Evolutionary conservation across 139 green algal genomes (phyloP), one percentile per base, ranked within the genome.

Genomic region (Gonium pectorale): DNA sequence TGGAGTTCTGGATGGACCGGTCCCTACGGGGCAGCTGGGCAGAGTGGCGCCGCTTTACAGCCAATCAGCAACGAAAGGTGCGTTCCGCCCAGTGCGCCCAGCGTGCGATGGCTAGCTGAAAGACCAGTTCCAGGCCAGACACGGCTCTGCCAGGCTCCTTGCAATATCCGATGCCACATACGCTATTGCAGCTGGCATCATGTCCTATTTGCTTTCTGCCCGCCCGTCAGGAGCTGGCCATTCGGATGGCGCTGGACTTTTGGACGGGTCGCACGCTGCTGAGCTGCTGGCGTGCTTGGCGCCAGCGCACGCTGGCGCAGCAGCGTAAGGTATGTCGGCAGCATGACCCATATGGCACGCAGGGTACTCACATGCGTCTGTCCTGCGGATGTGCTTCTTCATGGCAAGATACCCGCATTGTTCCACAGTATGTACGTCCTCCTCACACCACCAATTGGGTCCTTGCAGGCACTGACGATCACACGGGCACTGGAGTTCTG

Each of bases 11-110:
- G 73, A 24, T 3, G 7, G 54, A 69, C 37, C 40, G 54, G 26
- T 56, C 26, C 35, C n/a, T 86, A 38, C 49, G 63, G n/a, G 24
- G 64, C 46, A 43, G 9, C 44, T 77, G 43, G 41, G 56, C 2
- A 41, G 46, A 37, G 13, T 90, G 86, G 86, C 71, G 29, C 27
- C 33, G 33, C 31, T 40, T 37, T 35, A 83, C 69, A 13, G 22
- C 54, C 44, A 21, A 52, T 7, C 22, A 33, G 44, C 29, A 21
- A 40, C 35, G 38, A 13, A 64, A 66, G 78, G 78, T 63, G 13
- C 6, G 35, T 17, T n/a, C n/a, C n/a, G n/a, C n/a, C n/a, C n/a
- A n/a, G n/a, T n/a, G n/a, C n/a, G n/a, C n/a, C n/a, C n/a, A n/a
- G n/a, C n/a, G n/a, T n/a, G n/a, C n/a, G n/a, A n/a, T n/a, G n/a